Evolutionary conservation across 768 basidiomycete species (phyloP).

Genomic region (Kwoniella dejecticola): DNA sequence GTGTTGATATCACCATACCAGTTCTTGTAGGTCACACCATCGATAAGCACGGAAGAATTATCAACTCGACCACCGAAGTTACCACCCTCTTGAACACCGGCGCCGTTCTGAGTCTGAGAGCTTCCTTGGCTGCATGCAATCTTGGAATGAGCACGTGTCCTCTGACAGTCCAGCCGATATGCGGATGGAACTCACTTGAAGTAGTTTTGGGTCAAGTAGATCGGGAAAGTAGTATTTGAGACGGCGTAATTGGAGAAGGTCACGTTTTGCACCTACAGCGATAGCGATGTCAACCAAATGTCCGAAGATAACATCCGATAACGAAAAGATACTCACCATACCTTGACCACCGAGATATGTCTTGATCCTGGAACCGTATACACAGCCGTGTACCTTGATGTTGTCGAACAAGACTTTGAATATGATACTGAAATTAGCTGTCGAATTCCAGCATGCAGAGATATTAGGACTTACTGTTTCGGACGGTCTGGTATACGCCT

Average conservation of each 20-base stretch:
- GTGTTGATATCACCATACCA: slow-evolving; percentile 38
- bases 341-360: slow-evolving; percentile 62
- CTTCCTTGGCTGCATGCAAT: slow-evolving; percentile 21
- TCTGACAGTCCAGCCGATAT: not conserved
- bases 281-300: not conserved
- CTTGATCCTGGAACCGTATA: slow-evolving; percentile 61
- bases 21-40: slow-evolving; percentile 34
- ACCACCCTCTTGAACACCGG: slow-evolving; percentile 24
- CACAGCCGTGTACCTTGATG: slow-evolving; percentile 61
- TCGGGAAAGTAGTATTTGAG: slow-evolving; percentile 59
- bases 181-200: slow-evolving; percentile 27
- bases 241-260: slow-evolving; percentile 61
- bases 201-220: slow-evolving; percentile 61
- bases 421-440: not conserved
- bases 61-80: slow-evolving; percentile 34
- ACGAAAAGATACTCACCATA: slow-evolving; percentile 52
- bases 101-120: slow-evolving; percentile 29
- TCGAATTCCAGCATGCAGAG: not conserved
- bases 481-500: slow-evolving; percentile 57
- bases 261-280: slow-evolving; percentile 57
- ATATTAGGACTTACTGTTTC: slow-evolving; percentile 45
- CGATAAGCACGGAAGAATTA: slow-evolving; percentile 38
- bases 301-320: too few species aligned
- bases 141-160: not conserved
- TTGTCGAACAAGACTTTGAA: slow-evolving; percentile 58